Percentiles rank a stretch among this genome's conserved stretches.
phyloP scores from a whole-genome alignment of 305 asterid species.

The Fraxinus paxiana region DNA sequence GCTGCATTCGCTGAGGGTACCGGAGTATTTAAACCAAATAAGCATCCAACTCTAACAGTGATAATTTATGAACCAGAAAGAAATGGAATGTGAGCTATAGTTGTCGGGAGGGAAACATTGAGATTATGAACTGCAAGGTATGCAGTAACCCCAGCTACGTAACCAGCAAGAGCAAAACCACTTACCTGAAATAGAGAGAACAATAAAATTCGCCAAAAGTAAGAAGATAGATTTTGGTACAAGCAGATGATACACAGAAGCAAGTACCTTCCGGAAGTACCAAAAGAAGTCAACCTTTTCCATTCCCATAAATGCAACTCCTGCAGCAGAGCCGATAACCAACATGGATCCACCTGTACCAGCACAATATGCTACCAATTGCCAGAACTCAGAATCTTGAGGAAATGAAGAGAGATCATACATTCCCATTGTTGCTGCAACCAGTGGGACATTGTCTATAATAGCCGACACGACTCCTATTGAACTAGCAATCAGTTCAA shows the following conservation, averaged over 20 bases:
- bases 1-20: conserved; percentile 1
- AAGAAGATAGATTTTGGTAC: neutral
- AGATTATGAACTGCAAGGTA: conserved; percentile 74
- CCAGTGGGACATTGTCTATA: conserved; percentile 90
- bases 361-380: conserved; percentile 82
- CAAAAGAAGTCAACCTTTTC: conserved; percentile 92
- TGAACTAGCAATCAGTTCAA: conserved; percentile 78
- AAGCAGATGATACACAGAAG: conserved; percentile 8
- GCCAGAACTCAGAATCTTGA: conserved; percentile 91
- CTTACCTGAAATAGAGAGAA: conserved; percentile 55
- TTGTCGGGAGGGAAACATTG: conserved; percentile 55
- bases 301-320: conserved; percentile 97
- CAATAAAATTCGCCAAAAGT: neutral
- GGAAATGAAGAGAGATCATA: conserved; percentile 81
- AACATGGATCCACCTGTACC: conserved; percentile 98
- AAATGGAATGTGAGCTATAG: conserved; percentile 71
- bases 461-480: conserved; percentile 88
- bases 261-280: conserved; percentile 73
- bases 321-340: conserved; percentile 93
- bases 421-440: conserved; percentile 99
- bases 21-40: too few species aligned
- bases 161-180: conserved; percentile 97
- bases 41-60: neutral
- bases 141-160: conserved; percentile 86
- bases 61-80: conserved; percentile 52